A percentile compares a stretch with the other conserved stretches of the same genome.
phyloP scores from a whole-genome alignment of 495 filamentous ascomycete species.

The Penicillium atrosanguineum region DNA sequence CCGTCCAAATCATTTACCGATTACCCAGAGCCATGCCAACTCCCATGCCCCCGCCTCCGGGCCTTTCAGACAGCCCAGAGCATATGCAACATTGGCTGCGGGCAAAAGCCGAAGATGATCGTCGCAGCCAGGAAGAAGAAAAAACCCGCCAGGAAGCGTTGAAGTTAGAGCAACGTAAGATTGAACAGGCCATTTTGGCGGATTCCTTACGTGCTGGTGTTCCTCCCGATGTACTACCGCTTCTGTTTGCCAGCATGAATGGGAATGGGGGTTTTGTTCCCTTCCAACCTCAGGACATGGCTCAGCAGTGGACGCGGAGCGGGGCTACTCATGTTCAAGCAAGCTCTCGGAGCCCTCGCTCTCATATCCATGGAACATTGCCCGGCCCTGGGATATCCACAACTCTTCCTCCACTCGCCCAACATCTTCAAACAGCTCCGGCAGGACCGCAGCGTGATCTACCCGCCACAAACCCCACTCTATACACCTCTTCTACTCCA shows the following conservation, averaged over 20 bases:
- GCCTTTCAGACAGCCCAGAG: slow-evolving; percentile 71
- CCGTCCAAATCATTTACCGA: slow-evolving; percentile 38
- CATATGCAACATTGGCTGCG: slow-evolving; percentile 80
- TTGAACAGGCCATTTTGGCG: slow-evolving; percentile 80
- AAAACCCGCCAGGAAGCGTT: slow-evolving; percentile 77
- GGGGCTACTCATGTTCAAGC: background rate
- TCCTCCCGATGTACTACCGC: slow-evolving; percentile 80
- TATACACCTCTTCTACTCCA: background rate
- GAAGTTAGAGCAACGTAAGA: slow-evolving; percentile 74
- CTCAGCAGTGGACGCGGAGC: slow-evolving; percentile 1
- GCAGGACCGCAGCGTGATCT: background rate
- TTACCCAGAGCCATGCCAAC: slow-evolving; percentile 26
- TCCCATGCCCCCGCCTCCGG: slow-evolving; percentile 66
- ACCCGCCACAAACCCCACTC: background rate
- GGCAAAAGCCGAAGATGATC: slow-evolving; percentile 83
- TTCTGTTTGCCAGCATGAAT: slow-evolving; percentile 79
- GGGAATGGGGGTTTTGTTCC: background rate
- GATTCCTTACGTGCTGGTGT: slow-evolving; percentile 79
- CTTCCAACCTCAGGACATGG: background rate
- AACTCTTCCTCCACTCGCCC: slow-evolving; percentile 2
- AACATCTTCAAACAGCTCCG: background rate
- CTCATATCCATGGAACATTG: background rate
- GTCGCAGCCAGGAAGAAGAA: slow-evolving; percentile 82
- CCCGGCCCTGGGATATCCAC: background rate
- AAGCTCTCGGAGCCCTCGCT: background rate